Conservation (phyloP, 441 rosid species). For the Capsella rubella region DNA sequence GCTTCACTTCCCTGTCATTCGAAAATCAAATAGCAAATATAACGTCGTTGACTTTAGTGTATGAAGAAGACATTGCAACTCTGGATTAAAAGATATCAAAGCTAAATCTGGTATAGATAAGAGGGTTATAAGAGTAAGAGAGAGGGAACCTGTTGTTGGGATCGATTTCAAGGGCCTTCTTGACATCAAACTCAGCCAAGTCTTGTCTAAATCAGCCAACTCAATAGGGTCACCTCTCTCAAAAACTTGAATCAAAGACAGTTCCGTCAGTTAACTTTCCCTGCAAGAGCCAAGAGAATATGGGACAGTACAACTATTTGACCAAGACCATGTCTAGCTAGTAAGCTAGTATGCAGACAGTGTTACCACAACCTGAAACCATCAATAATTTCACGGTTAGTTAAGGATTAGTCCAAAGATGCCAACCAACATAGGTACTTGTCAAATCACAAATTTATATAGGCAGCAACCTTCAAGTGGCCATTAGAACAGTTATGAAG, state of each 20-base stretch:
- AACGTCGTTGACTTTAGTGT: neutral
- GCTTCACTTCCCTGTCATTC: slow-evolving; percentile 73
- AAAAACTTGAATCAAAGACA: slow-evolving; percentile 89
- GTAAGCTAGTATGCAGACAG: too few species aligned
- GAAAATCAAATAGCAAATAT: neutral
- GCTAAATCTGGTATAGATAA: neutral
- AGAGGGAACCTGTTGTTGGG: slow-evolving; percentile 70
- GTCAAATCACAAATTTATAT: too few species aligned
- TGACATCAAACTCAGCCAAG: slow-evolving; percentile 81
- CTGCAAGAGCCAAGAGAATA: slow-evolving; percentile 45
- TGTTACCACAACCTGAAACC: too few species aligned
- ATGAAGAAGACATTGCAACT: neutral
- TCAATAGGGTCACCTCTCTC: slow-evolving; percentile 94
- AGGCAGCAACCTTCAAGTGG: too few species aligned
- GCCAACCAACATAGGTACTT: too few species aligned
- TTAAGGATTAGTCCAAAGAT: too few species aligned
- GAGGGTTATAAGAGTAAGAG: neutral
- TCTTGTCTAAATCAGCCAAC: slow-evolving; percentile 71
- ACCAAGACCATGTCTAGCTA: too few species aligned
- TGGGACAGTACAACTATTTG: too few species aligned
- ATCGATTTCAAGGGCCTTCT: slow-evolving; percentile 89
- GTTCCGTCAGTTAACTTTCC: slow-evolving; percentile 91
- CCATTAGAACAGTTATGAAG: too few species aligned
- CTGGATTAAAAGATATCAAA: neutral
- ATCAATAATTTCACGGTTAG: too few species aligned